These are phyloP conservation scores for Hypoxylon trugodes DNA, from an alignment of 495 filamentous ascomycete genomes.

Conservation along the genomic window DNA sequence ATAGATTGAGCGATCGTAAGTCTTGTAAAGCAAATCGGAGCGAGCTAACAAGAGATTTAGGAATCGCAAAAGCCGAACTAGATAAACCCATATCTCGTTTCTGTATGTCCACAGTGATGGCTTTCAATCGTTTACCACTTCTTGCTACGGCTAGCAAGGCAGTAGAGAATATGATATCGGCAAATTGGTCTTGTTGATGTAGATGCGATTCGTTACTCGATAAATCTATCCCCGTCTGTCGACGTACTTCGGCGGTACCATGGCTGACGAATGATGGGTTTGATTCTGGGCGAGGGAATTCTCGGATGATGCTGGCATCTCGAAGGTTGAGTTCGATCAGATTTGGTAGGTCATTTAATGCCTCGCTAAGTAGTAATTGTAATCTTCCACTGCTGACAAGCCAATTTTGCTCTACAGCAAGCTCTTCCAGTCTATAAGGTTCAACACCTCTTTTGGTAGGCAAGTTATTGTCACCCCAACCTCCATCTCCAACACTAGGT, in stretches of 20 bases:
- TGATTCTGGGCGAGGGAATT: slow-evolving; percentile 13
- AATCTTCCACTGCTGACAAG: slow-evolving; percentile 32
- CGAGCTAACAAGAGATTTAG: slow-evolving; percentile 14
- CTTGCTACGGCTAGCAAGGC: slow-evolving; percentile 28
- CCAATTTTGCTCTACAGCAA: slow-evolving; percentile 38
- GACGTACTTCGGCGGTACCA: slow-evolving; percentile 17
- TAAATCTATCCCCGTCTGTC: slow-evolving; percentile 33
- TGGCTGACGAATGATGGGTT: slow-evolving; percentile 27
- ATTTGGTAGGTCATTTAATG: slow-evolving; percentile 47
- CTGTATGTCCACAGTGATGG: slow-evolving; percentile 28
- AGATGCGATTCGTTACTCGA: slow-evolving; percentile 9
- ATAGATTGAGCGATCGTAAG: slow-evolving; percentile 30
- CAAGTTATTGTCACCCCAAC: slow-evolving; percentile 6
- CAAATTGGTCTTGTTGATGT: slow-evolving; percentile 30
- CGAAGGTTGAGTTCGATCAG: slow-evolving; percentile 48
- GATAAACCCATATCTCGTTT: slow-evolving; percentile 33
- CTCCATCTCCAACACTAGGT: neutral
- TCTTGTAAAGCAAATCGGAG: slow-evolving; percentile 13
- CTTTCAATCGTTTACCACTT: slow-evolving; percentile 17
- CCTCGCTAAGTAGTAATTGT: slow-evolving; percentile 44
- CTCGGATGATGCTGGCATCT: slow-evolving; percentile 39
- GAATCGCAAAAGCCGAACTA: slow-evolving; percentile 36
- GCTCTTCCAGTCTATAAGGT: slow-evolving; percentile 26
- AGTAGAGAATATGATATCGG: slow-evolving; percentile 36
- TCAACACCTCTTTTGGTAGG: slow-evolving; percentile 25